phyloP scores from a whole-genome alignment of 2,329 filamentous ascomycete species.

The Albifimbria verrucaria region DNA sequence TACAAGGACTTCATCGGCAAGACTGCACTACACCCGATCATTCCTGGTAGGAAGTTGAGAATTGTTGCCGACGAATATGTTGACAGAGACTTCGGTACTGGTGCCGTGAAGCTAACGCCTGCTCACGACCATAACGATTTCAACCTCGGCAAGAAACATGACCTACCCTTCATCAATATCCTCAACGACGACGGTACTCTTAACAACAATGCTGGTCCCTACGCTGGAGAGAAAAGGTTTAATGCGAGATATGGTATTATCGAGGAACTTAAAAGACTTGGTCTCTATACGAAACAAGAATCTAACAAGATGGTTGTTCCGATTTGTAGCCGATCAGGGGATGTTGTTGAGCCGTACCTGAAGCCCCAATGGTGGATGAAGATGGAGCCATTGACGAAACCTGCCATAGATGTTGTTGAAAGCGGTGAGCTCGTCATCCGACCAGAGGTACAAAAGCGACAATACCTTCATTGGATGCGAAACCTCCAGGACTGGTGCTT shows the following conservation, averaged over 20 bases:
- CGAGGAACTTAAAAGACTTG: slow-evolving; percentile 77
- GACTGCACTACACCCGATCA: slow-evolving; percentile 81
- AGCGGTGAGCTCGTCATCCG: slow-evolving; percentile 80
- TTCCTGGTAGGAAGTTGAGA: slow-evolving; percentile 69
- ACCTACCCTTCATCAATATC: slow-evolving; percentile 90
- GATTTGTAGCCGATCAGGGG: slow-evolving; percentile 84
- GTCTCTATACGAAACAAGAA: slow-evolving; percentile 90
- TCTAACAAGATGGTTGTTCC: slow-evolving; percentile 94
- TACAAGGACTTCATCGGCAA: slow-evolving; percentile 90
- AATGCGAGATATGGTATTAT: slow-evolving; percentile 86
- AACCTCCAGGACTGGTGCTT: slow-evolving; percentile 92
- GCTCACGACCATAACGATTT: slow-evolving; percentile 97
- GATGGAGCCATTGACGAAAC: slow-evolving; percentile 79
- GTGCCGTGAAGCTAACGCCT: slow-evolving; percentile 94
- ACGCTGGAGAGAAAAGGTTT: slow-evolving; percentile 85
- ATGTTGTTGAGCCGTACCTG: slow-evolving; percentile 89
- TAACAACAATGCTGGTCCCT: slow-evolving; percentile 80
- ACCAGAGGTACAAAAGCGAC: slow-evolving; percentile 79
- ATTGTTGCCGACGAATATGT: slow-evolving; percentile 90
- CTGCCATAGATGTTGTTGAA: slow-evolving; percentile 76
- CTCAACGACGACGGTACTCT: slow-evolving; percentile 86
- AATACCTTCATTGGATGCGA: slow-evolving; percentile 82
- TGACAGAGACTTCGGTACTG: slow-evolving; percentile 90
- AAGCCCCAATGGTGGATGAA: slow-evolving; percentile 99
- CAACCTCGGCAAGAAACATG: slow-evolving; percentile 74